Conservation (phyloP, 176 grass and related monocot genomes). For the Aegilops umbellulata region DNA sequence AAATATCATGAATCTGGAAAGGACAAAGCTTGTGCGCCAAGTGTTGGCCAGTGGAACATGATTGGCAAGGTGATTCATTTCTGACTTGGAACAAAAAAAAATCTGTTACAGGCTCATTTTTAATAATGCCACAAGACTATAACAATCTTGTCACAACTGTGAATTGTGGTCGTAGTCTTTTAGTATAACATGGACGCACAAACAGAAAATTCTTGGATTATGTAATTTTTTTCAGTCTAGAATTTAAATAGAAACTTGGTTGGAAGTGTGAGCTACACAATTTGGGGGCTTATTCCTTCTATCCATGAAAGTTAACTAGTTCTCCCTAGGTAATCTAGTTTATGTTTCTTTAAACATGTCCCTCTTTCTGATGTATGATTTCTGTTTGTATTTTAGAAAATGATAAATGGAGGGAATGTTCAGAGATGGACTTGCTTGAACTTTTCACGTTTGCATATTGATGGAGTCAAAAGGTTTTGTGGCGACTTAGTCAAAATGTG, state of each 20-base stretch:
- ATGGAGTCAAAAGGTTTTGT: conserved; percentile 35
- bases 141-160: not conserved
- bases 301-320: not conserved
- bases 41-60: conserved; percentile 78
- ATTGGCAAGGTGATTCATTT: conserved; percentile 60
- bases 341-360: not conserved
- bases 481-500: conserved; percentile 46
- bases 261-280: not conserved
- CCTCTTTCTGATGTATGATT: conserved; percentile 15
- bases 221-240: not conserved
- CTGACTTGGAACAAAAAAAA: not conserved
- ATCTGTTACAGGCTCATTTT: not conserved
- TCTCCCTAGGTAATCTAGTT: not conserved
- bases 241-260: not conserved
- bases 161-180: not conserved
- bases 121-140: not conserved
- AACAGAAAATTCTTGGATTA: not conserved
- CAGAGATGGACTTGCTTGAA: conserved; percentile 64
- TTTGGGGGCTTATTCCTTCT: not conserved
- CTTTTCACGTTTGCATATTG: conserved; percentile 22
- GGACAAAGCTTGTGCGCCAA: conserved; percentile 55
- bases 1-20: conserved; percentile 66
- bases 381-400: conserved; percentile 49
- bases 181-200: not conserved
- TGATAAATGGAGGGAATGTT: conserved; percentile 54